Evolutionary conservation across 1,139 yeast genomes (phyloP).

Genomic region (Waltiozyma sp.): DNA sequence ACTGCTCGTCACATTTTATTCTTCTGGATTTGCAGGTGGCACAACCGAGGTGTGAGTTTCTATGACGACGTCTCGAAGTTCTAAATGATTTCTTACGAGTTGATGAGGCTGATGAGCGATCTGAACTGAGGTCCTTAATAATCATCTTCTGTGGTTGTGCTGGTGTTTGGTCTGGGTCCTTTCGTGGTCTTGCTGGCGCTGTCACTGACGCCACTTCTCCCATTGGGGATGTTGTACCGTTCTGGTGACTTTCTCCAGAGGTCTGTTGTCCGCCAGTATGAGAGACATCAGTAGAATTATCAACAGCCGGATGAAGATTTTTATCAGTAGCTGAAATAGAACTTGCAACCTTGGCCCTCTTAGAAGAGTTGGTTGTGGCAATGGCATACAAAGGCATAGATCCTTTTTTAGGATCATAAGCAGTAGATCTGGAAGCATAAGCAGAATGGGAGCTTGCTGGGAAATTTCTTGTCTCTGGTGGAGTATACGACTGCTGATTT

Average conservation of each 20-base stretch:
- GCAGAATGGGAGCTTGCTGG: not conserved
- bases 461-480: conserved; percentile 6
- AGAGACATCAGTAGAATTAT: no score
- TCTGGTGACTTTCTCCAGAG: no score
- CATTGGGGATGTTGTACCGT: no score
- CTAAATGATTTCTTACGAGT: conserved; percentile 24
- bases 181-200: conserved; percentile 1
- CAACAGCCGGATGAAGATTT: not conserved
- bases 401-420: conserved; percentile 14
- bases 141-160: not conserved
- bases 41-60: conserved; percentile 50
- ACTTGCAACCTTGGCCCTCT: conserved; percentile 3
- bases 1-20: conserved; percentile 56
- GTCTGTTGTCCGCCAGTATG: no score
- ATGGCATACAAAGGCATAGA: conserved; percentile 25
- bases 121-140: no score
- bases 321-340: not conserved
- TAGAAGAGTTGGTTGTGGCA: conserved; percentile 16
- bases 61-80: conserved; percentile 47
- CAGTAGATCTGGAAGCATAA: not conserved
- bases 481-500: conserved; percentile 4
- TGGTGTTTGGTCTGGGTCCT: not conserved
- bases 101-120: not conserved
- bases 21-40: conserved; percentile 57
- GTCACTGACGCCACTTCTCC: no score